Base-by-base conservation (phyloP, 441 rosid species). In the Viola pubescens region DNA sequence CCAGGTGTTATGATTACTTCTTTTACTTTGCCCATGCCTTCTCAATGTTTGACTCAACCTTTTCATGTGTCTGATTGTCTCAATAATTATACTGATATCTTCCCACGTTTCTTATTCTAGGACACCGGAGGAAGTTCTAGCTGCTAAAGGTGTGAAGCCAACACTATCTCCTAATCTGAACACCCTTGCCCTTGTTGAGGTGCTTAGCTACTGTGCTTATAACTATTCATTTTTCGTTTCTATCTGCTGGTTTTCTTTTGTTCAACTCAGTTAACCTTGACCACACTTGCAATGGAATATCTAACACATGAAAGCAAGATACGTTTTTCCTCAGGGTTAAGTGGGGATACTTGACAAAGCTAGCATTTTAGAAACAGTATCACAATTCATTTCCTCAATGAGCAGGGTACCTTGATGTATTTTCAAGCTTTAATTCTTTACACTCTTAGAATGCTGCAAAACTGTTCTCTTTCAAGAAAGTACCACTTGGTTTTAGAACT, bases 101-200 rank as follows among this genome's bases (percentile, higher is more conserved):
- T 55, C 4, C 37, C 43, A n/a, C 49, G 2, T 37, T 5, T 13
- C 51, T 64, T 61, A 51, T 52, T 54, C 67, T 50, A 91, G 95
- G 81, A 86, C 95, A 9, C 94, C 96, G 6, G 91, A 88, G 9
- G 98, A 91, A 80, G 96, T 91, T 70, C 65, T 91, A 67, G 96
- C 96, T 60, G 95, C 98, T 66, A 88, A 81, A 87, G 98, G 98
- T 58, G 95, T 91, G 69, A 88, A 91, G 73, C 98, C 96, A 60
- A 81, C 94, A 12, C 75, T 91, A 64, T 91, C 98, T 67, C 94
- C 96, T 59, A 91, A 91, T 80, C 80, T 91, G 44, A 81, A 89
- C 66, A 88, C 96, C 57, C 95, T 87, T 54, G 95, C 95, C 14
- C 60, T 88, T 63, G 81, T 91, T 48, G 96, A 91, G 96, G 98